phyloP scores from a whole-genome alignment of 768 basidiomycete species.

The Mycena capillaripes region DNA sequence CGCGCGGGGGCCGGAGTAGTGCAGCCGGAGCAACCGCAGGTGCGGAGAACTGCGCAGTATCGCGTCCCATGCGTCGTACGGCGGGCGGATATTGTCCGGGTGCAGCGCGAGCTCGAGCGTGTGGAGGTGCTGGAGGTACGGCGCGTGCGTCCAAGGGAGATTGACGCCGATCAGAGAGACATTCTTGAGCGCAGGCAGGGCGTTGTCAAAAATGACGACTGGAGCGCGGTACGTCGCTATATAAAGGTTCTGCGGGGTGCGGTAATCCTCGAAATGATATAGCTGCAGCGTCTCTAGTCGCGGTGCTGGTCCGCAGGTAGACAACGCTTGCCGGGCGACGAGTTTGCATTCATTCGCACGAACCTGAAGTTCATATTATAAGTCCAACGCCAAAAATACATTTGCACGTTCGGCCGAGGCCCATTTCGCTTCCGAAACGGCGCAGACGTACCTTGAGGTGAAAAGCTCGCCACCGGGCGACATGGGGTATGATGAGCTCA shows the following conservation, averaged over 20 bases:
- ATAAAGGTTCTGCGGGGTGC: constrained; percentile 63
- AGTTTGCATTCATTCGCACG: constrained; percentile 72
- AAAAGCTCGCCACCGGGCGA: constrained; percentile 70
- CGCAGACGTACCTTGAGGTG: constrained; percentile 56
- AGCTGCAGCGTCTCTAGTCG: constrained; percentile 71
- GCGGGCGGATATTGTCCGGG: constrained; percentile 68
- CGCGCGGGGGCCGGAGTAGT: constrained; percentile 70
- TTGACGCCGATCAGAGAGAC: constrained; percentile 77
- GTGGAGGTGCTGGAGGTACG: constrained; percentile 64
- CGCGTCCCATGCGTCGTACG: constrained; percentile 66
- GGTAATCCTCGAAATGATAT: constrained; percentile 75
- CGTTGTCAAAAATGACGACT: constrained; percentile 68
- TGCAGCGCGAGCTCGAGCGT: constrained; percentile 73
- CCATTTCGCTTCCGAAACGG: constrained; percentile 1
- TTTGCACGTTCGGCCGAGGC: not conserved
- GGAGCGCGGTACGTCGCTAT: constrained; percentile 71
- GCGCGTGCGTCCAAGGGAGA: constrained; percentile 67
- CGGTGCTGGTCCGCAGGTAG: constrained; percentile 67
- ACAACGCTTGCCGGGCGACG: constrained; percentile 63
- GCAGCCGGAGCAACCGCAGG: constrained; percentile 62
- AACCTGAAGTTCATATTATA: constrained; percentile 43
- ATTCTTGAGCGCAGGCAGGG: constrained; percentile 64
- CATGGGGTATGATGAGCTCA: constrained; percentile 58
- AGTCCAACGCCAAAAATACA: not conserved
- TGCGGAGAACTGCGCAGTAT: constrained; percentile 66